A percentile compares a stretch with the other conserved stretches of the same genome.
Evolutionary conservation across 352 stramenopile genomes (phyloP).

Genomic region (Phytophthora brassicae): DNA sequence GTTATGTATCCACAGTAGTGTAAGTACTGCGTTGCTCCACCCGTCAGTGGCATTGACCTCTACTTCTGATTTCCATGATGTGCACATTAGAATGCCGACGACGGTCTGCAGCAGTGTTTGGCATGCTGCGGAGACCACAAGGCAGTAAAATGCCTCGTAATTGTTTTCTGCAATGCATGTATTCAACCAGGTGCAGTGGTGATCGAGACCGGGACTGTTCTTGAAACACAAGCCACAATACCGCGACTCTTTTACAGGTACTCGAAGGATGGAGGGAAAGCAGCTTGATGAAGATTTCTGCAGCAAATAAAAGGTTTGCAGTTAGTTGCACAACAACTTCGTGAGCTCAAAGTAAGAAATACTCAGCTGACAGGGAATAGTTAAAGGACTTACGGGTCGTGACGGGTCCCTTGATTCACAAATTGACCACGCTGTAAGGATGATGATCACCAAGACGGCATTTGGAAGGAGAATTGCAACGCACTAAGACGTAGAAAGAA

Average conservation of each 20-base stretch:
- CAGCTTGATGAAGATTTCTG: slow-evolving; percentile 38
- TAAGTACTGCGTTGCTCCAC: slow-evolving; percentile 49
- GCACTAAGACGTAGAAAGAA: slow-evolving; percentile 36
- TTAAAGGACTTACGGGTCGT: slow-evolving; percentile 37
- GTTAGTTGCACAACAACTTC: neutral
- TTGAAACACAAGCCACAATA: slow-evolving; percentile 88
- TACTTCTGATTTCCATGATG: slow-evolving; percentile 63
- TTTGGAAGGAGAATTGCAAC: slow-evolving; percentile 70
- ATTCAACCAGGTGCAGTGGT: slow-evolving; percentile 89
- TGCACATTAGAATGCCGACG: slow-evolving; percentile 78
- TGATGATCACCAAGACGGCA: slow-evolving; percentile 49
- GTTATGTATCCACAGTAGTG: slow-evolving; percentile 80
- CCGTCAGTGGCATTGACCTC: slow-evolving; percentile 37
- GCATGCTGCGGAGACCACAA: slow-evolving; percentile 63
- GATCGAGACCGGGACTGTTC: slow-evolving; percentile 74
- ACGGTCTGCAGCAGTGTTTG: slow-evolving; percentile 65
- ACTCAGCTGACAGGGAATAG: neutral
- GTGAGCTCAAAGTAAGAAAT: neutral
- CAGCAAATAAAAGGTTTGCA: neutral
- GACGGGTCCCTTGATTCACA: slow-evolving; percentile 70
- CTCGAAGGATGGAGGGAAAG: slow-evolving; percentile 38
- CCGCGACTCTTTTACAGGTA: slow-evolving; percentile 62
- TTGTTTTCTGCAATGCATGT: slow-evolving; percentile 85
- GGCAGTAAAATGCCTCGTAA: slow-evolving; percentile 83
- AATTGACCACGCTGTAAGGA: slow-evolving; percentile 64